Conservation (phyloP, 768 basidiomycete genomes). For the Kondoa subrosea region DNA sequence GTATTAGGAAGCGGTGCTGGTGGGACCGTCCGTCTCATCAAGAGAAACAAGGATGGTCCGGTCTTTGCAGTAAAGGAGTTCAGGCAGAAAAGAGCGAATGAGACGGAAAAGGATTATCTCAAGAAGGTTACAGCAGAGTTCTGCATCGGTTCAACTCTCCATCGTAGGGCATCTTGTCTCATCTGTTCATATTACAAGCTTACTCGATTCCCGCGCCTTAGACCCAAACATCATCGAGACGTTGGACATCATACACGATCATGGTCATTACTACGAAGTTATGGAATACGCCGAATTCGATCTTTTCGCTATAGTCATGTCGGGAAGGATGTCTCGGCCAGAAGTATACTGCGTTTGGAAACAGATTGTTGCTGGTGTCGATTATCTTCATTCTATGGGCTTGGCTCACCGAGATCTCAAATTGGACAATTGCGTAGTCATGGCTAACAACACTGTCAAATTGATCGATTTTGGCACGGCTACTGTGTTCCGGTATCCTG, state of each 20-base stretch:
- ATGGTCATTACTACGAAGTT: conserved; percentile 97
- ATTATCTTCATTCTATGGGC: conserved; percentile 93
- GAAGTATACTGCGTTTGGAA: conserved; percentile 99
- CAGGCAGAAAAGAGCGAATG: conserved; percentile 67
- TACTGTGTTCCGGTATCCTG: conserved; percentile 98
- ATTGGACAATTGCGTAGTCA: conserved; percentile 99
- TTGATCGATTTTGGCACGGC: conserved; percentile 99
- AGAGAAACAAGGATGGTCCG: conserved; percentile 35
- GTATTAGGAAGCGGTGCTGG: conserved; percentile 90
- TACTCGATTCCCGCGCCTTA: conserved; percentile 21
- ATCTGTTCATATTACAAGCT: neutral
- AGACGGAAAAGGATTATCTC: conserved; percentile 93
- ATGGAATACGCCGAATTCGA: conserved; percentile 99
- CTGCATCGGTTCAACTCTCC: conserved; percentile 54
- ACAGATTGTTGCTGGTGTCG: conserved; percentile 93
- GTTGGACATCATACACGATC: conserved; percentile 91
- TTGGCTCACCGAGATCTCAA: conserved; percentile 97
- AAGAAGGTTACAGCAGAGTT: conserved; percentile 99
- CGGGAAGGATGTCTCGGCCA: conserved; percentile 91
- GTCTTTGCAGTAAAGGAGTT: conserved; percentile 98
- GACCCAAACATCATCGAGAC: conserved; percentile 95
- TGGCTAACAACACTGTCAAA: conserved; percentile 81
- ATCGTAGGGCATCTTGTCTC: neutral
- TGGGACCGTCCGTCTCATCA: conserved; percentile 94
- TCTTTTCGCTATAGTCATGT: conserved; percentile 98